These are phyloP conservation scores for Geranium incanum DNA, from an alignment of 441 rosid species.

Conservation along the genomic window DNA sequence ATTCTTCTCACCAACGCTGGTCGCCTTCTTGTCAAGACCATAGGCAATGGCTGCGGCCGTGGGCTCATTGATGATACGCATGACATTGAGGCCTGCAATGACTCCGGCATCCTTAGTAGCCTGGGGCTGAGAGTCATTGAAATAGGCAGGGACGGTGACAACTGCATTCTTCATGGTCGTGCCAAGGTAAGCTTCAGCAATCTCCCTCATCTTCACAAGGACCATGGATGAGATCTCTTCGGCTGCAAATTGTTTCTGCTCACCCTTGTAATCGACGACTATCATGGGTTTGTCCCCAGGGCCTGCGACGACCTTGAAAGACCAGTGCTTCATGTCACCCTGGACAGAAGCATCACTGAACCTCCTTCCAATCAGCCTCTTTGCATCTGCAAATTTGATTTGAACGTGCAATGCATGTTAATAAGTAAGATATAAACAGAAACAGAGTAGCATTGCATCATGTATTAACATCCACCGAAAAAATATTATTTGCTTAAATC, in stretches of 20 bases:
- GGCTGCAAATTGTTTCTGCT: conserved; percentile 47
- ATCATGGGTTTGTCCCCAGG: conserved; percentile 58
- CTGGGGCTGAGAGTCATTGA: conserved; percentile 41
- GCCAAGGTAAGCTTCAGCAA: conserved; percentile 51
- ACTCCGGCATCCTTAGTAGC: conserved; percentile 27
- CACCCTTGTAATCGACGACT: conserved; percentile 41
- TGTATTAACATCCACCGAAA: too few species aligned
- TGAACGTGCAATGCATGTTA: neutral
- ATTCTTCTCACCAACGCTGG: conserved; percentile 47
- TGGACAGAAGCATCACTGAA: conserved; percentile 45
- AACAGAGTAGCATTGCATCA: too few species aligned
- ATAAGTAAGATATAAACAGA: too few species aligned
- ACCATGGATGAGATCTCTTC: conserved; percentile 30
- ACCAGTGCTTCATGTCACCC: conserved; percentile 44
- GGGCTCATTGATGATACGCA: conserved; percentile 33
- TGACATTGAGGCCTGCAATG: conserved; percentile 24
- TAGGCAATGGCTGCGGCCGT: conserved; percentile 62
- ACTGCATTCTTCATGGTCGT: conserved; percentile 40
- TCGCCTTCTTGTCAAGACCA: conserved; percentile 49
- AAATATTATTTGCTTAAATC: too few species aligned
- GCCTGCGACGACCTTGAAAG: conserved; percentile 48
- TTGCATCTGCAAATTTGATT: conserved; percentile 34
- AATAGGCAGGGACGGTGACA: conserved; percentile 57
- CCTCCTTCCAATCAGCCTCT: conserved; percentile 57
- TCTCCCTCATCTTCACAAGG: conserved; percentile 44